These are phyloP conservation scores for Thozetella sp. DNA, from an alignment of 495 filamentous ascomycete genomes.

Conservation along the genomic window DNA sequence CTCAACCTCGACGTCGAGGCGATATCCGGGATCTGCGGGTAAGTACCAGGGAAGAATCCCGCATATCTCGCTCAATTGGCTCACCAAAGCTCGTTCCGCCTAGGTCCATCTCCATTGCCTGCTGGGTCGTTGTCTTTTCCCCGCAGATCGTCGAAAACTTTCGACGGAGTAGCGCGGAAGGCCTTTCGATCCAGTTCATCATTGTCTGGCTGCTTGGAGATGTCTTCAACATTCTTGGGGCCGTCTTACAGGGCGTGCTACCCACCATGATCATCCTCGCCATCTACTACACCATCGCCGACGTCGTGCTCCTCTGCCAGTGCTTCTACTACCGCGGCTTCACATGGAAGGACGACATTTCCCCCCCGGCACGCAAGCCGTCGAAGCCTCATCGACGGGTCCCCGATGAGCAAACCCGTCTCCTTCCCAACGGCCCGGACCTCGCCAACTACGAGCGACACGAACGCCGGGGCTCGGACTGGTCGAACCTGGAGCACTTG, in stretches of 20 bases:
- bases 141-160: constrained; percentile 98
- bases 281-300: constrained; percentile 92
- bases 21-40: constrained; percentile 88
- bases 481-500: constrained; percentile 63
- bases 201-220: constrained; percentile 90
- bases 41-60: constrained; percentile 17
- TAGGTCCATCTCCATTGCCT: constrained; percentile 92
- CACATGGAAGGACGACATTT: constrained; percentile 60
- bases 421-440: constrained; percentile 23
- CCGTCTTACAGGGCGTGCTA: constrained; percentile 88
- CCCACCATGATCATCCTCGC: constrained; percentile 96
- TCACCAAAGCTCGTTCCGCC: background rate
- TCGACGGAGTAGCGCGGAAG: constrained; percentile 81
- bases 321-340: constrained; percentile 95
- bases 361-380: constrained; percentile 19
- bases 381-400: constrained; percentile 13
- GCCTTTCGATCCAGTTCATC: constrained; percentile 86
- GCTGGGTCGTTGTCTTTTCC: constrained; percentile 97
- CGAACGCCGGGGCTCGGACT: constrained; percentile 49
- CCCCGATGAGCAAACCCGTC: constrained; percentile 40
- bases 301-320: constrained; percentile 83
- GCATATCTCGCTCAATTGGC: background rate
- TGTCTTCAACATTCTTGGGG: constrained; percentile 95
- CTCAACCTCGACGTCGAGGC: constrained; percentile 81
- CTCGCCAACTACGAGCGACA: constrained; percentile 16